Evolutionary conservation across 73 alveolate species (phyloP), one percentile per base, ranked within the genome.

Genomic region (Paraurostyla sp.): DNA sequence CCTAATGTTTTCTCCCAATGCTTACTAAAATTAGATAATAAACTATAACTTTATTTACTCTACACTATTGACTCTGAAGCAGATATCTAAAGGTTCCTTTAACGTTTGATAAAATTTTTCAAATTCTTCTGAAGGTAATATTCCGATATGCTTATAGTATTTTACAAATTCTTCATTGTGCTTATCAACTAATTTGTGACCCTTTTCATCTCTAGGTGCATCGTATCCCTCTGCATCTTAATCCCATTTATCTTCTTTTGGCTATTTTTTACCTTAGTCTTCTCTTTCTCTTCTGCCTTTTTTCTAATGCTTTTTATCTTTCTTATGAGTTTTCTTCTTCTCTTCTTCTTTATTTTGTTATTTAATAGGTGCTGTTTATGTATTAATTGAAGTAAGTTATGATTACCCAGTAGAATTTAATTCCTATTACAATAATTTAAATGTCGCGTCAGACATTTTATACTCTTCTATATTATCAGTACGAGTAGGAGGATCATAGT

Each of bases 51-150:
- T 35, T 36, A 15, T 50, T 73, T 73, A 73, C 83, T 85, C 93
- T 6, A 85, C 82, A 22, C 81, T 41, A 23, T 46, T 50, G 0
- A 85, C 41, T 49, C 93, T 68, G 82, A 85, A 85, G 83, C 81
- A 49, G 1, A 85, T 54, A 6, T 75, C 88, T 30, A 85, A 54
- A 15, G 87, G 87, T 36, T 69, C 75, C 43, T 71, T 49, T 4
- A 85, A 52, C 0, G 52, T 51, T 4, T 49, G 23, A 22, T 52
- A 52, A 71, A 85, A 85, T 15, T 43, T 51, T 2, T 85, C 93
- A 27, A 45, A 85, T 71, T 85, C 93, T 48, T 48, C 60, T 4
- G 32, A 38, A 35, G 60, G 45, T 18, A 85, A 18, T 4, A 85
- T 46, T 2, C 36, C 68, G 25, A 46, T 11, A 23, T 54, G 83